Conservation (phyloP, 2,329 filamentous ascomycete species). For the Neofusicoccum sp. region DNA sequence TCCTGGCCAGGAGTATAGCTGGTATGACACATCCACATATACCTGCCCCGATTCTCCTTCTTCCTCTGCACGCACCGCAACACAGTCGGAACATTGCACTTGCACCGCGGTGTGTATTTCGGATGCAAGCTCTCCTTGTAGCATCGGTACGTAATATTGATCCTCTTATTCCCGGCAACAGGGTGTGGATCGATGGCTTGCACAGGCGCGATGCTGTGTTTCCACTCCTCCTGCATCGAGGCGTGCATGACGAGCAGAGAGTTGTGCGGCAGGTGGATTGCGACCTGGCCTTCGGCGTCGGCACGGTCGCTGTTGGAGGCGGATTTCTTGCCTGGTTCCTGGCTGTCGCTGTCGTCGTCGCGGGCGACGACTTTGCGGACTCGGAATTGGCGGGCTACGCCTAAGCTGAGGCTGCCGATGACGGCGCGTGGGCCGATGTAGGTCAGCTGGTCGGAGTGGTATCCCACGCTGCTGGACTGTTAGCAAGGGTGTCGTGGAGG, state of each 20-base stretch:
- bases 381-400: conserved; percentile 91
- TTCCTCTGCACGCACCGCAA: conserved; percentile 80
- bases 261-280: conserved; percentile 93
- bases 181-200: conserved; percentile 82
- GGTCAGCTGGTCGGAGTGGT: conserved; percentile 89
- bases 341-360: conserved; percentile 43
- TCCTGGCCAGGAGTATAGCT: conserved; percentile 68
- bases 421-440: conserved; percentile 87
- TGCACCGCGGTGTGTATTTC: conserved; percentile 73
- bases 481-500: not conserved
- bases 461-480: conserved; percentile 65
- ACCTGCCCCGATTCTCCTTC: conserved; percentile 73
- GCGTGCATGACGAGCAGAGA: conserved; percentile 94
- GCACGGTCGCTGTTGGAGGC: conserved; percentile 41
- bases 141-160: conserved; percentile 93
- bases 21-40: conserved; percentile 94
- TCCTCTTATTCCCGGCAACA: conserved; percentile 74
- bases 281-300: conserved; percentile 80
- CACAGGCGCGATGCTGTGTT: conserved; percentile 79
- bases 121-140: conserved; percentile 81
- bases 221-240: conserved; percentile 97
- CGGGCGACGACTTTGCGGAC: conserved; percentile 73
- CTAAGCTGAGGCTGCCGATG: conserved; percentile 87
- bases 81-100: conserved; percentile 68
- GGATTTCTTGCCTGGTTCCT: conserved; percentile 27